Evolutionary conservation across 2,329 filamentous ascomycete species (phyloP).

Genomic region (Pseudocercospora musae): DNA sequence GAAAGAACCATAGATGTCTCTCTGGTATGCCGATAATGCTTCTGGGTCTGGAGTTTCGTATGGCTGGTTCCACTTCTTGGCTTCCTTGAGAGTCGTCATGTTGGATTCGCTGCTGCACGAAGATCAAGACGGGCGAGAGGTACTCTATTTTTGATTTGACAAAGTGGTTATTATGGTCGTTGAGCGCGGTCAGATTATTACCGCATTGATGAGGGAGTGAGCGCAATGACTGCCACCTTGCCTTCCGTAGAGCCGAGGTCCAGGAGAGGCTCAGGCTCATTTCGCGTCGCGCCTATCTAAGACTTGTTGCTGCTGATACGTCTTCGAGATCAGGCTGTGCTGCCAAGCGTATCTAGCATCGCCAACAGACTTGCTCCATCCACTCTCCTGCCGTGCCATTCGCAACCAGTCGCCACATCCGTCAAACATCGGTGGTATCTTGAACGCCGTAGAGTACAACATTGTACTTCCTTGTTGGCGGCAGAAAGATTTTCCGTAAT

Average conservation of each 20-base stretch:
- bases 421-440: background rate
- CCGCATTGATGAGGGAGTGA: background rate
- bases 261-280: background rate
- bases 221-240: background rate
- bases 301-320: background rate
- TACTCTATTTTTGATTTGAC: background rate
- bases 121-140: background rate
- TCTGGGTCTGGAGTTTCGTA: constrained; percentile 38
- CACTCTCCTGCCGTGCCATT: background rate
- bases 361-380: background rate
- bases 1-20: constrained; percentile 39
- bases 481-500: background rate
- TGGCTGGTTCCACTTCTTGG: constrained; percentile 17
- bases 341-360: background rate
- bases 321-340: background rate
- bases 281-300: background rate
- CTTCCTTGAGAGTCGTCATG: constrained; percentile 20
- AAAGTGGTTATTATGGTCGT: background rate
- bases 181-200: too few relatives aligned
- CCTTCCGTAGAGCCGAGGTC: background rate
- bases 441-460: background rate
- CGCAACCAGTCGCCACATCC: background rate
- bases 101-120: background rate
- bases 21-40: constrained; percentile 29
- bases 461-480: background rate